Evolutionary conservation across 257 asterid genomes (phyloP).

Genomic region (Nemophila menziesii): DNA sequence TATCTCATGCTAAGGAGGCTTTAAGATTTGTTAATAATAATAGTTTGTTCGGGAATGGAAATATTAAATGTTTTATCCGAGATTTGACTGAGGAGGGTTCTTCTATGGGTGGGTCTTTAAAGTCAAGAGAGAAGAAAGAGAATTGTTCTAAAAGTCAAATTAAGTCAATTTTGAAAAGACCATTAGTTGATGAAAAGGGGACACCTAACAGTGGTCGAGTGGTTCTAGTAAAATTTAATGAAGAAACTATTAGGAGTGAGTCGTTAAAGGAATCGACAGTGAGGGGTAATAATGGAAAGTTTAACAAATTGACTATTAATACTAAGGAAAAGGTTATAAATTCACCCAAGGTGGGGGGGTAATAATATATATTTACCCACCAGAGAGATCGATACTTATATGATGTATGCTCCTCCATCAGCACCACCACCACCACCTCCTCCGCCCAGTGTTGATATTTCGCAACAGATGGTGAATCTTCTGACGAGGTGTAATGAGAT

Average conservation of each 20-base stretch:
- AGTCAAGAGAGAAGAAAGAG: slow-evolving; percentile 19
- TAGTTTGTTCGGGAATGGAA: slow-evolving; percentile 55
- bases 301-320: slow-evolving; percentile 20
- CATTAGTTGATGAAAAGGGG: slow-evolving; percentile 40
- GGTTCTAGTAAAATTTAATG: slow-evolving; percentile 75
- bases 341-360: too few species aligned
- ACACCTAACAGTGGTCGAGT: slow-evolving; percentile 17
- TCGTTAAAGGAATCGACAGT: too few species aligned
- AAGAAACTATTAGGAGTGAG: slow-evolving; percentile 33
- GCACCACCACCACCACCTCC: slow-evolving; percentile 11
- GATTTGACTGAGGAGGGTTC: slow-evolving; percentile 40
- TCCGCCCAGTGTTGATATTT: slow-evolving; percentile 30
- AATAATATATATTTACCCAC: too few species aligned
- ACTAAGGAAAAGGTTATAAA: too few species aligned
- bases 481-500: slow-evolving; percentile 58
- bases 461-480: slow-evolving; percentile 64
- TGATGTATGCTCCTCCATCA: slow-evolving; percentile 20
- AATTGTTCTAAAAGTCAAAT: slow-evolving; percentile 40
- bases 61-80: slow-evolving; percentile 46
- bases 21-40: slow-evolving; percentile 32
- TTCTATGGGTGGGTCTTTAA: slow-evolving; percentile 12
- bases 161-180: slow-evolving; percentile 67
- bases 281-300: slow-evolving; percentile 18
- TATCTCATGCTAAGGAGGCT: slow-evolving; percentile 46
- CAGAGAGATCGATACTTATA: too few species aligned